These are phyloP conservation scores for Skeletonema menzelii DNA, from an alignment of 108 stramenopile species.

Conservation along the genomic window DNA sequence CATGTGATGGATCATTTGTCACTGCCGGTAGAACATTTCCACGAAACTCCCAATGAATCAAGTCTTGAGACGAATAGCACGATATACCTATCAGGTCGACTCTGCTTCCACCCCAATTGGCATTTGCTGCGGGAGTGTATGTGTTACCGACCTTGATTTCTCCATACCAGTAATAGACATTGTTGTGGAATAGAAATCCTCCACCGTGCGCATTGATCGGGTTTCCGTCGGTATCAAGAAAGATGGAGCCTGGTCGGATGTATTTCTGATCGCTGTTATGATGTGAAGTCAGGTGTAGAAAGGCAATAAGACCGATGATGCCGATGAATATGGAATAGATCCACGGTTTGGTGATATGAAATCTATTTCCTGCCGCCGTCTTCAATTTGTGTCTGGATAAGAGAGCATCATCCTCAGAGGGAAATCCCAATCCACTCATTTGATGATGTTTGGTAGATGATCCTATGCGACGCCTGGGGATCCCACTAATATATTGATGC, in stretches of 20 bases:
- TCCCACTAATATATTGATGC: too few relatives aligned
- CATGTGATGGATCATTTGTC: conserved; percentile 16
- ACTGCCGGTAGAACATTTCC: conserved; percentile 9
- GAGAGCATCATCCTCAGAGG: too few relatives aligned
- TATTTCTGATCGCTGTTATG: neutral
- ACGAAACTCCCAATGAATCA: conserved; percentile 16
- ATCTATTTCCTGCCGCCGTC: too few relatives aligned
- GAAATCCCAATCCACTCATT: too few relatives aligned
- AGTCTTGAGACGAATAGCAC: conserved; percentile 16
- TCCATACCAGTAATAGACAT: conserved; percentile 30
- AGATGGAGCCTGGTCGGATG: conserved; percentile 18
- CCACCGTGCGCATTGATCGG: conserved; percentile 37
- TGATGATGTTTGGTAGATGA: too few relatives aligned
- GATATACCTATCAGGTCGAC: conserved; percentile 22
- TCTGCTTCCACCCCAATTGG: conserved; percentile 26
- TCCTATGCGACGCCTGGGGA: too few relatives aligned
- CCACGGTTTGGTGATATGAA: too few relatives aligned
- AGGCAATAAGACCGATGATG: too few relatives aligned
- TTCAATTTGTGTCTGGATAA: too few relatives aligned
- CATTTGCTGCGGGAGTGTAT: conserved; percentile 12
- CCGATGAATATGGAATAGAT: too few relatives aligned
- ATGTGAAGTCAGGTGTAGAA: too few relatives aligned
- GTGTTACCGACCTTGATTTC: conserved; percentile 23
- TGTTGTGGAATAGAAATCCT: conserved; percentile 16
- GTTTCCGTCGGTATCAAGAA: conserved; percentile 10